phyloP scores from a whole-genome alignment of 2,329 filamentous ascomycete species.

The Byssochlamys sp. region DNA sequence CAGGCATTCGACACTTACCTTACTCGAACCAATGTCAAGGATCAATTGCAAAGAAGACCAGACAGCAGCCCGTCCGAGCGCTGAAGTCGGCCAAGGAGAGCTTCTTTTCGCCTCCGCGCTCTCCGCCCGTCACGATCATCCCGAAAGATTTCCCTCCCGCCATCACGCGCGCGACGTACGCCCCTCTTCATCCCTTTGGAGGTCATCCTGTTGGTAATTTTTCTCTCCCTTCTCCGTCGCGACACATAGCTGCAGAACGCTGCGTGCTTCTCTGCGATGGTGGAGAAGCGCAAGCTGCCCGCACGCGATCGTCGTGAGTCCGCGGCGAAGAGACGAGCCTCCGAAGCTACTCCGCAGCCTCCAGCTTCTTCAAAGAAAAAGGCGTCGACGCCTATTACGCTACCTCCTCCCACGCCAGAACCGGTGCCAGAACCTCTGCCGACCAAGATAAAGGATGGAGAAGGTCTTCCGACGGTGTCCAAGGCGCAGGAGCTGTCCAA shows the following conservation, averaged over 20 bases:
- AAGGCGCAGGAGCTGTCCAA: conserved; percentile 38
- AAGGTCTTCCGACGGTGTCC: conserved; percentile 45
- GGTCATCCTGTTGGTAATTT: not conserved
- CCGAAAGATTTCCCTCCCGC: not conserved
- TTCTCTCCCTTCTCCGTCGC: not conserved
- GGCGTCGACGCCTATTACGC: conserved; percentile 20
- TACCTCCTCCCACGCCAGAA: conserved; percentile 21
- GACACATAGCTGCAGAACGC: not conserved
- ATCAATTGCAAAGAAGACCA: not conserved
- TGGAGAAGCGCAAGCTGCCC: conserved; percentile 36
- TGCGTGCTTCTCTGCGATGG: conserved; percentile 20
- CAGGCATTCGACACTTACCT: not conserved
- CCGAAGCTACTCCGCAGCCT: conserved; percentile 26
- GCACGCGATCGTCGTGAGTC: conserved; percentile 36
- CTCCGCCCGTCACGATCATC: conserved; percentile 1
- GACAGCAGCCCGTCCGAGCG: not conserved
- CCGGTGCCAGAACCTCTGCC: conserved; percentile 38
- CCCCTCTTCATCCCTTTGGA: not conserved
- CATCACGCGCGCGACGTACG: not conserved
- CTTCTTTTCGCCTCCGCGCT: conserved; percentile 7
- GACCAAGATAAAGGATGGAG: conserved; percentile 43
- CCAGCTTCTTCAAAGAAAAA: conserved; percentile 27
- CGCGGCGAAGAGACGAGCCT: conserved; percentile 33
- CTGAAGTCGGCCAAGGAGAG: not conserved
- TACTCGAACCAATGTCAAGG: not conserved